Base-by-base conservation (phyloP, 352 stramenopile genomes). In the Thalassiosira livingstoniorum region DNA sequence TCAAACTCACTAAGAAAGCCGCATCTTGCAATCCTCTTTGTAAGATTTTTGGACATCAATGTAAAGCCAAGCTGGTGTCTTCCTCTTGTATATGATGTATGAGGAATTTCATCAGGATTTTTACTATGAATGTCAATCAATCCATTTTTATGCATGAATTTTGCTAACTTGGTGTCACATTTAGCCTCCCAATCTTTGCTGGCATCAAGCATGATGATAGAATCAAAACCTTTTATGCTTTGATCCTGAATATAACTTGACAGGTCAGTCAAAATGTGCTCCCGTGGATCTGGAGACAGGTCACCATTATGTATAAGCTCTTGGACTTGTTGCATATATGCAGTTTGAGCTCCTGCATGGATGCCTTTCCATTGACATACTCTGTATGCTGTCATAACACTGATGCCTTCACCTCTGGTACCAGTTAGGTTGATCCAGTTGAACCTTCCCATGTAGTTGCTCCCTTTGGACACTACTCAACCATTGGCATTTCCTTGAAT, bases 121-220 rank as follows among this genome's bases (percentile, higher is more conserved):
- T 68, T 37, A 34, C 69, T 39, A n/a, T 54, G 34, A 25, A 53
- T 43, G 25, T 81, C 73, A 0, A 53, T 54, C 11, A 81, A 35
- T 23, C 45, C 2, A 32, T 51, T 67, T 7, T 67, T 37, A 7
- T 53, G 11, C 2, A 67, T 66, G 25, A 83, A 83, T 0, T 39
- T 1, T 2, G 0, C 0, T 0, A 83, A 15, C 5, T 53, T 18
- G n/a, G 15, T 35, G 25, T 83, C 75, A 18, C 4, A 3, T 5
- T 25, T 5, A 5, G 45, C 54, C 0, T 64, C 31, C 15, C 21
- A 60, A 39, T 79, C 58, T 29, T 31, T 61, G 29, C 78, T 83
- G 15, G 75, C 75, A 65, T 83, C 75, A 23, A 83, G 54, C 60
- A 83, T 70, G 1, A 75, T 0, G 0, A 81, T 54, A 13, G 73